Conservation (phyloP, 345 rosid genomes). For the Eucalyptus curtisii region DNA sequence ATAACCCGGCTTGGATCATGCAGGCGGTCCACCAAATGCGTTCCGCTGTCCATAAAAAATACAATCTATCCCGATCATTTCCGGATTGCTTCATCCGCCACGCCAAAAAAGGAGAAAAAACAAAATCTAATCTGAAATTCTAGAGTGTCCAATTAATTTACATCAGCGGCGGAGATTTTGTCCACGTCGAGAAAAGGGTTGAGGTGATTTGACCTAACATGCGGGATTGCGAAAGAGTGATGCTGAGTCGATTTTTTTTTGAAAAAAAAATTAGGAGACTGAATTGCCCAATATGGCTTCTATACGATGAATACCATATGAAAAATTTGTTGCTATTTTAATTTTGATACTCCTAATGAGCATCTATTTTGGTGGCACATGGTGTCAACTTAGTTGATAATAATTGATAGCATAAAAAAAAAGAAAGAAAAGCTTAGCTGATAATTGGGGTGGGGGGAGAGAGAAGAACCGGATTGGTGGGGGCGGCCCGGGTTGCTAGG, state of each 20-base stretch:
- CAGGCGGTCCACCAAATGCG: not conserved
- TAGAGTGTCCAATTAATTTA: not conserved
- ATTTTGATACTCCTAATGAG: not conserved
- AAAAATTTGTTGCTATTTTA: not conserved
- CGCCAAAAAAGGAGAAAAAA: not conserved
- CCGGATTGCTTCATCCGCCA: not conserved
- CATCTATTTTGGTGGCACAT: not conserved
- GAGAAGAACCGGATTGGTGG: not conserved
- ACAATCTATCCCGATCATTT: not conserved
- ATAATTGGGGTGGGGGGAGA: not conserved
- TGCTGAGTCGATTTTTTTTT: not conserved
- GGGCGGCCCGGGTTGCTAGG: not conserved
- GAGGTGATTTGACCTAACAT: not conserved
- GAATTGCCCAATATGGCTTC: not conserved
- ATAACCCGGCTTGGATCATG: not conserved
- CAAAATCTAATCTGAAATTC: not conserved
- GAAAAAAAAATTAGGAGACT: not conserved
- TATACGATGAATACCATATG: fast-evolving
- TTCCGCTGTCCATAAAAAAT: not conserved
- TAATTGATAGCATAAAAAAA: not conserved
- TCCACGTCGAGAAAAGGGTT: too few species aligned
- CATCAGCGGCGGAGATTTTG: not conserved
- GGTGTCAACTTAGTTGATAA: not conserved
- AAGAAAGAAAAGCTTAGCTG: not conserved
- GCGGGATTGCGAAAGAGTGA: not conserved